Base-by-base conservation (phyloP, 805 yeast species). In the Wickerhamomyces tratensis region DNA sequence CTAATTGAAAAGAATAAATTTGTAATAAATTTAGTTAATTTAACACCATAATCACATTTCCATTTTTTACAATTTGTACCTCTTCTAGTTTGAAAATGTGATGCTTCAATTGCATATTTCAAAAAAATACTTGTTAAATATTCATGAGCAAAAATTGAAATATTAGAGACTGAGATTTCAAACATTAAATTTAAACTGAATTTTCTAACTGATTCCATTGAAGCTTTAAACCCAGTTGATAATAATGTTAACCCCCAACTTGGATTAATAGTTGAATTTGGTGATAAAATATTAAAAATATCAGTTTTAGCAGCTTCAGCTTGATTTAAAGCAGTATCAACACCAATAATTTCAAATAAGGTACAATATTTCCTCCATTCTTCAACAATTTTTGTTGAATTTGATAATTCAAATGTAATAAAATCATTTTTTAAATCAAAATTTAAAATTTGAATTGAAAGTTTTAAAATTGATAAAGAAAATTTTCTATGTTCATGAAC, bases 281-380 rank as follows among this genome's bases (percentile, higher is more conserved):
- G 69, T 0, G 68, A 54, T 25, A 86, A 66, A 12, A 85, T 57
- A 1, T 62, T 63, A 2, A 76, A 56, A 37, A 88, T 74, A 51
- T 86, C 95, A 7, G 63, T 62, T 1, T 72, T 61, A 0, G 93
- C 91, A 11, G 86, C 95, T 50, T 80, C 79, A 1, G 89, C 78
- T 59, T 89, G 96, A 51, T 89, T 88, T 51, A 86, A 62, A 0
- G 96, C 84, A 0, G 96, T 78, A 57, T 88, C 96, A 35, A 88
- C 71, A 1, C 87, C 93, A 27, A 86, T 63, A 39, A 88, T 83
- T 54, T 88, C 96, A 52, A 76, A 82, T 12, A 88, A 61, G 0
- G 95, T 85, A 27, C 77, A 68, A 52, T 69, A 88, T 45, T 85
- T 71, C 37, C 75, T 69, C 96, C 96, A 88, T 25, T 77, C 72